These are phyloP conservation scores for Leccinum broughii DNA, from an alignment of 768 basidiomycete genomes.

Conservation along the genomic window DNA sequence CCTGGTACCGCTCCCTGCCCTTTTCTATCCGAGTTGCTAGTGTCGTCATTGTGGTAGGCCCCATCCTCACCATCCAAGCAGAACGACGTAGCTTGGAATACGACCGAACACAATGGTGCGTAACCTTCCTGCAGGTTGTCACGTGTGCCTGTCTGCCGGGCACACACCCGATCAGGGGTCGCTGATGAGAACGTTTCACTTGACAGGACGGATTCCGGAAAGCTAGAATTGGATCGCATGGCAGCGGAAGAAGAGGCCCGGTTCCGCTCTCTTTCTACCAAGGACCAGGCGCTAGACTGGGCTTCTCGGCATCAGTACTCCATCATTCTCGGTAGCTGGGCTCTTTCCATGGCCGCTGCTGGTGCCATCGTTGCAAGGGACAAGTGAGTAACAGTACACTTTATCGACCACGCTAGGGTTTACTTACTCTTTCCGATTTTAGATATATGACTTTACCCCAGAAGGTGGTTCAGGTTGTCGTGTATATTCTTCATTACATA, in stretches of 20 bases:
- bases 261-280: slow-evolving; percentile 51
- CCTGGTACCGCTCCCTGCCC: slow-evolving; percentile 65
- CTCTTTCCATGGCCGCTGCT: slow-evolving; percentile 60
- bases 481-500: too few relatives aligned
- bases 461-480: too few relatives aligned
- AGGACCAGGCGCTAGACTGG: slow-evolving; percentile 63
- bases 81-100: slow-evolving; percentile 68
- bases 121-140: not conserved
- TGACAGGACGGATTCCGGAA: slow-evolving; percentile 42
- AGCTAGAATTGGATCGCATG: slow-evolving; percentile 54
- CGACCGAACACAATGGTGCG: slow-evolving; percentile 63
- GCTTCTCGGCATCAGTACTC: slow-evolving; percentile 67
- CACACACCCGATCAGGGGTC: not conserved
- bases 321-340: slow-evolving; percentile 77
- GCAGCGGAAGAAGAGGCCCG: slow-evolving; percentile 33
- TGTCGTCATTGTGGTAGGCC: slow-evolving; percentile 60
- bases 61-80: slow-evolving; percentile 70
- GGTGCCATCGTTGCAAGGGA: slow-evolving; percentile 60
- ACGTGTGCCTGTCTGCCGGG: too few relatives aligned
- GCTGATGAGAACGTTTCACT: not conserved
- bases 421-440: too few relatives aligned
- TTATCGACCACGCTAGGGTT: slow-evolving; percentile 24
- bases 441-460: too few relatives aligned
- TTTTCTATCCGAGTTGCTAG: slow-evolving; percentile 69
- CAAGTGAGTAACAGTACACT: slow-evolving; percentile 40